Base-by-base conservation (phyloP, 352 stramenopile species). In the Blastocystis sp. region DNA sequence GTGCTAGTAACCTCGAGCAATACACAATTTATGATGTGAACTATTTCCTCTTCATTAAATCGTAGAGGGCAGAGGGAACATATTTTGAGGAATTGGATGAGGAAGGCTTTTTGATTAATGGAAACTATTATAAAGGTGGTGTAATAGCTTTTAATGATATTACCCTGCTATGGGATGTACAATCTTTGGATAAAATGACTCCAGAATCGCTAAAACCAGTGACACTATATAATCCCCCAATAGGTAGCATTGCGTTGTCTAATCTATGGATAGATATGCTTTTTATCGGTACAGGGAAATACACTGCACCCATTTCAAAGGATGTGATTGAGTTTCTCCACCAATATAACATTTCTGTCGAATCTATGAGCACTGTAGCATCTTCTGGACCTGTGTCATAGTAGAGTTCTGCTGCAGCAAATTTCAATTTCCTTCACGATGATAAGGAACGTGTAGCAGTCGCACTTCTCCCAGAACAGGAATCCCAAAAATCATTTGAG, bases 351-450 rank as follows among this genome's bases (percentile, higher is more conserved):
- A 85, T 85, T 50, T 85, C 73, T 26, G 73, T 85, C 8, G 73
- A 85, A 43, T 85, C 73, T 0, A 85, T 85, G 73, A 66, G 47
- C 68, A 68, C 73, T 18, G 73, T 85, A 53, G 34, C 6, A 18
- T 20, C 2, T 11, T 2, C 5, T 47, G 1, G 5, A 7, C 18
- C 3, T 16, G 8, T n/a, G 65, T 24, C 34, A 5, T 24, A 18
- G 20, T 47, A 85, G 73, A 85, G 73, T 30, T 45, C 73, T 34
- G 73, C 73, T 8, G 73, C 73, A 34, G 73, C 73, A 9, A 85
- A 85, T 41, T 85, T 85, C 73, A 85, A 85, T 53, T 85, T 85
- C 56, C 50, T 85, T 37, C 73, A 85, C 50, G 73, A 85, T 65
- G 73, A 85, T 26, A 85, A 85, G 18, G 43, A 64, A 53, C 47